Conservation (phyloP, 2,329 filamentous ascomycete genomes). For the Diaporthe destruens region DNA sequence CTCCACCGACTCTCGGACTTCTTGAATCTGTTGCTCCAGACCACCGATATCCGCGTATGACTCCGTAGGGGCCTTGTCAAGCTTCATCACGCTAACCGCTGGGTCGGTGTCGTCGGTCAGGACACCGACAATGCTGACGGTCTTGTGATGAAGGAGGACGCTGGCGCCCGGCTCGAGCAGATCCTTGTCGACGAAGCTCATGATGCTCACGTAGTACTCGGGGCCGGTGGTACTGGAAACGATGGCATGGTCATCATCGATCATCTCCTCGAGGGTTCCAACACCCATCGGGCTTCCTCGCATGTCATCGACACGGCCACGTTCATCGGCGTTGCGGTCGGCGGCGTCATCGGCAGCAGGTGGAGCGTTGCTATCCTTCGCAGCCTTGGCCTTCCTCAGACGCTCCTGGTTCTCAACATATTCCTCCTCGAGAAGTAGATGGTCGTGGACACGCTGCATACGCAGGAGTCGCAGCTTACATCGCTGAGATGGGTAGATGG, state of each 20-base stretch:
- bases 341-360: slow-evolving; percentile 77
- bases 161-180: slow-evolving; percentile 95
- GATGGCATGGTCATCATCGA: slow-evolving; percentile 98
- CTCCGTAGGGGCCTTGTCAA: slow-evolving; percentile 98
- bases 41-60: slow-evolving; percentile 99
- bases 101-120: slow-evolving; percentile 97
- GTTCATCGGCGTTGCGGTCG: slow-evolving; percentile 94
- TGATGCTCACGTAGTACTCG: slow-evolving; percentile 99
- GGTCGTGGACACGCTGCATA: slow-evolving; percentile 99
- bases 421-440: slow-evolving; percentile 95
- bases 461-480: slow-evolving; percentile 97
- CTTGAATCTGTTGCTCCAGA: slow-evolving; percentile 94
- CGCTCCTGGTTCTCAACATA: slow-evolving; percentile 99
- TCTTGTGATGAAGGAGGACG: slow-evolving; percentile 96
- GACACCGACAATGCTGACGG: slow-evolving; percentile 96
- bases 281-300: slow-evolving; percentile 98
- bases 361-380: slow-evolving; percentile 75
- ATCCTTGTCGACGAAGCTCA: slow-evolving; percentile 99
- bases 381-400: slow-evolving; percentile 89
- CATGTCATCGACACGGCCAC: slow-evolving; percentile 97
- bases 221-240: slow-evolving; percentile 97
- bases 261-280: slow-evolving; percentile 97
- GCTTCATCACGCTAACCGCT: slow-evolving; percentile 97
- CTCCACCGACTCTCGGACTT: slow-evolving; percentile 97
- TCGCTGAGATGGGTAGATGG: slow-evolving; percentile 93